These are phyloP conservation scores for Salix caprea DNA, from an alignment of 345 rosid genomes.

Conservation along the genomic window DNA sequence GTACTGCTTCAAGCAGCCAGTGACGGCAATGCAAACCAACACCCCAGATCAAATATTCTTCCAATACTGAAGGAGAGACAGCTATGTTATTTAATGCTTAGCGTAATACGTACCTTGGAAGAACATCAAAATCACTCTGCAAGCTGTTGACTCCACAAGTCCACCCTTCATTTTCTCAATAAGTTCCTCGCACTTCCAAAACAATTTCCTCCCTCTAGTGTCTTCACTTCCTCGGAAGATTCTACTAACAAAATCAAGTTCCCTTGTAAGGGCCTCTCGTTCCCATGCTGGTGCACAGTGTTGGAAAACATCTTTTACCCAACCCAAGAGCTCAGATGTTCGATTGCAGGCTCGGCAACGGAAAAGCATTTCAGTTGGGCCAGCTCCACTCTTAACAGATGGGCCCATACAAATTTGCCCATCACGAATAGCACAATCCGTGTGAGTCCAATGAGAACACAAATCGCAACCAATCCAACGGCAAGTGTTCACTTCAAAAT, in stretches of 20 bases:
- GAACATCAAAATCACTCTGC: constrained; percentile 67
- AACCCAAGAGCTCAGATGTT: constrained; percentile 88
- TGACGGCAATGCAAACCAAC: not conserved
- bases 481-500: constrained; percentile 90
- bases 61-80: not conserved
- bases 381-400: constrained; percentile 60
- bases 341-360: constrained; percentile 81
- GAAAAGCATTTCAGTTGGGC: constrained; percentile 83
- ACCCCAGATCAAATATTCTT: not conserved
- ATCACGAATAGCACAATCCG: constrained; percentile 92
- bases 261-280: constrained; percentile 71
- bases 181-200: constrained; percentile 88
- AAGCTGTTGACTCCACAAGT: constrained; percentile 58
- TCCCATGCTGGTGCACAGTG: constrained; percentile 96
- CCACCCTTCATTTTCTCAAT: constrained; percentile 81
- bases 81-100: not conserved
- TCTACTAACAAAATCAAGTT: constrained; percentile 83
- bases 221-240: constrained; percentile 90
- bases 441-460: constrained; percentile 98
- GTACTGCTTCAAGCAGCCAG: not conserved
- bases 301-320: constrained; percentile 97
- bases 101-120: constrained; percentile 64
- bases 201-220: constrained; percentile 71
- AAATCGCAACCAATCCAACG: constrained; percentile 99
- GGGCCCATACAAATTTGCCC: constrained; percentile 77